Evolutionary conservation across 2,329 filamentous ascomycete species (phyloP), one percentile per base, ranked within the genome.

Genomic region (Aspergillus pseudotamarii): DNA sequence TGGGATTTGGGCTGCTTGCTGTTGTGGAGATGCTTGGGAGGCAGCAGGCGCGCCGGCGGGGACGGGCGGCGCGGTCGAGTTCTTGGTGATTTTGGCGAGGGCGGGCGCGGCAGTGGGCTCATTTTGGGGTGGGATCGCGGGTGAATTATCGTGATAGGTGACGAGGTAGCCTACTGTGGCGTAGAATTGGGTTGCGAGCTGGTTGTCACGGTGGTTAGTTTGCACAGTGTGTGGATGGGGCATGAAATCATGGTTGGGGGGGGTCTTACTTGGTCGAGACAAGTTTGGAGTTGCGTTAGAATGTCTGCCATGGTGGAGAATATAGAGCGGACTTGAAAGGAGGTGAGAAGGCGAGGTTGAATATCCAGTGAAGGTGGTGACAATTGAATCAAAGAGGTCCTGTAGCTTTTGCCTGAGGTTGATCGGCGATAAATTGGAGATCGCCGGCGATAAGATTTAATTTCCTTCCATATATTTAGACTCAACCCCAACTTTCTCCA

Each of bases 111-210:
- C 73, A 64, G 71, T 66, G 53, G 70, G 71, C 64, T 74, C 69
- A 62, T 72, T 70, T 50, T 66, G 66, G 19, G 75, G 77, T 38
- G 69, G 72, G 14, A 64, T 77, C 34, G 75, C 78, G 60, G 75
- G 76, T 50, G 75, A 79, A 69, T 77, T 79, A 72, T 79, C 81
- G 72, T 79, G 80, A 73, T 81, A 82, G 61, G 75, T 80, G 60
- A 73, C 79, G 62, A 83, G 75, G 70, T 83, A 84, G 73, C 79
- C 78, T 61, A 83, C 74, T 36, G 81, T 82, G 60, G 81, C 80
- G 72, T 82, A 83, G 78, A 83, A 82, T 76, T 84, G 82, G 55
- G 80, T 83, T 70, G 80, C 79, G 36, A 83, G 79, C 79, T 82
- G 61, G 59, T 57, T 34, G 53, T 53, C 57, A 60, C 48, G 56